A percentile compares a stretch with the other conserved stretches of the same genome.
phyloP scores from a whole-genome alignment of 129 eudicot species.

The Saussurea involucrata region DNA sequence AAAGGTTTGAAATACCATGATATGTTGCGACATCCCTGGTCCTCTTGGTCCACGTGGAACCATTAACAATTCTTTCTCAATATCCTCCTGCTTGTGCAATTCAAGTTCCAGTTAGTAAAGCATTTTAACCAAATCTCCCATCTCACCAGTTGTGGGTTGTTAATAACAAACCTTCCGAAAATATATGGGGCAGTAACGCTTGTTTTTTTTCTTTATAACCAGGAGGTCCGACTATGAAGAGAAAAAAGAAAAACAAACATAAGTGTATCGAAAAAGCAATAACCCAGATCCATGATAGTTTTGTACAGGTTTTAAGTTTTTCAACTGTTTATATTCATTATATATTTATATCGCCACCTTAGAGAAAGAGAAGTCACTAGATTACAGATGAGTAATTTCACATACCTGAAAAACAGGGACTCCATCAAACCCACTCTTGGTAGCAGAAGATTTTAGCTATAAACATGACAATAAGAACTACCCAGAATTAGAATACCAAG shows the following conservation, averaged over 20 bases:
- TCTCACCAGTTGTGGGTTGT: background rate
- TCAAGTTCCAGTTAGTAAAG: conserved; percentile 10
- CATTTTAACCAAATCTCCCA: background rate
- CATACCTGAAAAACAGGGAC: conserved; percentile 97
- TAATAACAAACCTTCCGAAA: conserved; percentile 70
- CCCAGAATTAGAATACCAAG: conserved; percentile 6
- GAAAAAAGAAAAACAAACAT: background rate
- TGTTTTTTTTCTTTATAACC: conserved; percentile 81
- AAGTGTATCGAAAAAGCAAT: background rate
- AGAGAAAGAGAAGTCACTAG: background rate
- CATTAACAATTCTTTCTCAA: conserved; percentile 76
- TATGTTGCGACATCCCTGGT: conserved; percentile 59
- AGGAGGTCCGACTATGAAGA: conserved; percentile 72
- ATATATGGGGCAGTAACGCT: conserved; percentile 81
- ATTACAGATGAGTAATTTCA: background rate
- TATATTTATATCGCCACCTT: background rate
- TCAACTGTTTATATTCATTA: background rate
- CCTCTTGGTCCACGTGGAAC: conserved; percentile 66
- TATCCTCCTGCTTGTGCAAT: conserved; percentile 64
- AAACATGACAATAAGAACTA: conserved; percentile 15
- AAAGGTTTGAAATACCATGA: conserved; percentile 44
- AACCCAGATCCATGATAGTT: background rate
- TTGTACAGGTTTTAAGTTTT: background rate
- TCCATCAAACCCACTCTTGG: conserved; percentile 79
- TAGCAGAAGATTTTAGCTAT: conserved; percentile 71